Base-by-base conservation (phyloP, 148 eudicot genomes). In the Chenopodium suecicum region DNA sequence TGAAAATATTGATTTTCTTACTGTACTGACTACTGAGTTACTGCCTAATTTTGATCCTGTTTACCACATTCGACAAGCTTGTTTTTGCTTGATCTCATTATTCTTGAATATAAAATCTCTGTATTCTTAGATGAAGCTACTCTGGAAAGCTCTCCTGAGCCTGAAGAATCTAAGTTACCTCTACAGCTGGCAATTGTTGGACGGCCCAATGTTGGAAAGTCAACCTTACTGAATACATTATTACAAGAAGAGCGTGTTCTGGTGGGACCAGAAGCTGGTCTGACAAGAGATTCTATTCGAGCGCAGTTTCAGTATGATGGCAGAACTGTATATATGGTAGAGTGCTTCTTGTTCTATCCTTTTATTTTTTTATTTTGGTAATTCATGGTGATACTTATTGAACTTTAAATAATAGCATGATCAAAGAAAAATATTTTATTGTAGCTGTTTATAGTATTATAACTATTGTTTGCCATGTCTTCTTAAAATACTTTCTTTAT, bases 201-300 rank as follows among this genome's bases (percentile, higher is more conserved):
- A 50, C 90, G 94, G 32, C 98, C 98, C 44, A 95, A 93, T 85
- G 98, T 93, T 70, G 98, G 98, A 64, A 95, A 95, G 85, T 95
- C 98, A 56, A 95, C 99, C 77, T 88, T 97, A 87, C 78, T 97
- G 73, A 97, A 97, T 81, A 88, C 98, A 37, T 77, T 97, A 82
- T 86, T 97, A 78, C 98, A 92, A 91, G 98, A 97, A 86, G 90
- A 97, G 63, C 98, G 99, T 84, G 99, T 92, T 84, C 83, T 96
- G 70, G 98, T 92, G 48, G 99, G 99, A 73, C 99, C 99, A 70
- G 99, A 96, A 90, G 98, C 98, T 81, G 99, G 99, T 58, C 84
- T 97, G 87, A 97, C 99, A 0, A 90, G 98, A 86, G 99, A 96
- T 88, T 97, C 99, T 60, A 91, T 97, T 84, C 91, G 99, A 82